Evolutionary conservation across 1,284 basidiomycete species (phyloP), one percentile per base, ranked within the genome.

Genomic region (Ustilago tritici): DNA sequence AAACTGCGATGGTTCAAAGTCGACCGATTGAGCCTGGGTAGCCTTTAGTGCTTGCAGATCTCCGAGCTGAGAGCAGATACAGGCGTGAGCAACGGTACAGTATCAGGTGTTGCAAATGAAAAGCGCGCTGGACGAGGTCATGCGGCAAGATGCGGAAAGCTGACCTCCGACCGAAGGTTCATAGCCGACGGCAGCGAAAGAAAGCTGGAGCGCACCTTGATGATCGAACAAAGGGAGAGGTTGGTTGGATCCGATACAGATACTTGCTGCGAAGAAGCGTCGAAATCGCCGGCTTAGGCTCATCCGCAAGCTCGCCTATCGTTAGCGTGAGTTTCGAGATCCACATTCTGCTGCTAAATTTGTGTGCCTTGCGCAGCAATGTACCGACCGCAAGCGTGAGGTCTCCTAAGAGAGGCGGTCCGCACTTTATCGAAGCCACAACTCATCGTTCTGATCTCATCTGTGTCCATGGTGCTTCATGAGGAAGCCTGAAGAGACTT

Each of bases 261-360:
- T 54, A 14, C 6, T 36, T 28, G 23, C 23, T 28, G 23, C 23
- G 52, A 12, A 41, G 31, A 41, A 31, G n/a, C 10, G 38, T 41
- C 31, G 31, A 59, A 49, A 49, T 50, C 40, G 31, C 57, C 46
- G 57, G 47, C 57, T 50, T 19, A 59, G 35, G n/a, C n/a, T 38
- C 43, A 7, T 50, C 57, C 47, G 57, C 35, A 31, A 50, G 11
- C 47, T 59, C 57, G 57, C 57, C 46, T 59, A 59, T 17, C 57
- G 43, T 59, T 59, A 59, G 57, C 46, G 57, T 38, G 32, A 49
- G 43, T 59, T 59, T 56, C 49, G 43, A 46, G 43, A 46, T 19
- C 43, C 40, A 46, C 43, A 19, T 19, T 28, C n/a, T 19, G 43
- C 43, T 46, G n/a, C n/a, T 46, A 19, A 46, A 19, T n/a, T 54